Evolutionary conservation across 176 grass and related monocot genomes (phyloP).

Genomic region (Oryza coarctata): DNA sequence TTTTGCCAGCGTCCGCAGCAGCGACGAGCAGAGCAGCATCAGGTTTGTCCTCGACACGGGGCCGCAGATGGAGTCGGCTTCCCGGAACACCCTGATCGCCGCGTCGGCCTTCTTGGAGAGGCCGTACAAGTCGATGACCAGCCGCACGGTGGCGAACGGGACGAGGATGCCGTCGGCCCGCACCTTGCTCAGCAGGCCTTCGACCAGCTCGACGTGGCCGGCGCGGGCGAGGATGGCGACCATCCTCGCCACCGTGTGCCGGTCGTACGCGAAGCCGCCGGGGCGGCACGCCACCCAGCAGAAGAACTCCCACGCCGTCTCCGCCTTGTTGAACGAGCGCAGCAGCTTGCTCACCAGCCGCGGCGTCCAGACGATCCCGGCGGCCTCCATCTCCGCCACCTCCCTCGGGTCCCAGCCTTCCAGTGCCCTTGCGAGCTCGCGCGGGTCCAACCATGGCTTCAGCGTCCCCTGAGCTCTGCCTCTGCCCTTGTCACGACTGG

Average conservation of each 20-base stretch:
- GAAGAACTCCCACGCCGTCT: conserved; percentile 90
- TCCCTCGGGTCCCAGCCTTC: conserved; percentile 70
- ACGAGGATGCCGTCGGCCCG: conserved; percentile 68
- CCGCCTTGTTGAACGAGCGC: conserved; percentile 66
- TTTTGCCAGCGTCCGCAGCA: conserved; percentile 76
- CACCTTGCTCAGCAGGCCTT: conserved; percentile 71
- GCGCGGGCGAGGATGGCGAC: conserved; percentile 66
- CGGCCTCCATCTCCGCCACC: conserved; percentile 60
- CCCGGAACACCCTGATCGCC: conserved; percentile 59
- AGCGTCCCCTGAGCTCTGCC: conserved; percentile 29
- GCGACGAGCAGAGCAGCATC: conserved; percentile 66
- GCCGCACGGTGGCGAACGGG: conserved; percentile 62
- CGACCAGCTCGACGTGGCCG: conserved; percentile 65
- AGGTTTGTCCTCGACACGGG: conserved; percentile 44
- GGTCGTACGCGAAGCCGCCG: conserved; percentile 67
- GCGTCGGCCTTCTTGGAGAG: conserved; percentile 69
- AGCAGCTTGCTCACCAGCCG: conserved; percentile 90
- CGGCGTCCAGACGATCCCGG: conserved; percentile 68
- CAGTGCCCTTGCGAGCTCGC: conserved; percentile 61
- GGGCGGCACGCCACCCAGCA: conserved; percentile 87
- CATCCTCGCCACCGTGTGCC: conserved; percentile 74
- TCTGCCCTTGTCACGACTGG: background rate
- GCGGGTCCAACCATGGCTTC: conserved; percentile 85
- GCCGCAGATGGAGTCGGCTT: conserved; percentile 61
- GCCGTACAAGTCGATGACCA: conserved; percentile 78